phyloP scores from a whole-genome alignment of 805 yeast species.

The Starmerella riodocensis region DNA sequence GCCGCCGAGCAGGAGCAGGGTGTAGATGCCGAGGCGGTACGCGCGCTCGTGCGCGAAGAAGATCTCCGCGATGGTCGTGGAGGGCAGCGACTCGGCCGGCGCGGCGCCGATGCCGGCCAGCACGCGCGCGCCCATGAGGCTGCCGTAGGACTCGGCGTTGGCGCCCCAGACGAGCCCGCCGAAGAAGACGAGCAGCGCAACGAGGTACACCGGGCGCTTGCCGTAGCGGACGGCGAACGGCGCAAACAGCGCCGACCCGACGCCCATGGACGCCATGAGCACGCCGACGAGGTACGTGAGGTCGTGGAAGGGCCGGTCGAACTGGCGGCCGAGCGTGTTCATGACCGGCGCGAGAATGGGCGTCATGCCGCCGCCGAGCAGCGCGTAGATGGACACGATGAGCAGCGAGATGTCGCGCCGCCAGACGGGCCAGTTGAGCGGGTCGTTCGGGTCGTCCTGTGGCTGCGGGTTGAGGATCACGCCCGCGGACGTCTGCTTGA shows the following conservation, averaged over 20 bases:
- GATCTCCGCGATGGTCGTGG: constrained; percentile 49
- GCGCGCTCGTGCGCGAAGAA: constrained; percentile 50
- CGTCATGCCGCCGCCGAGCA: constrained; percentile 50
- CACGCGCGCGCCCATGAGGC: constrained; percentile 45
- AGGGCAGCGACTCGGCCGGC: constrained; percentile 48
- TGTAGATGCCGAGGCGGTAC: constrained; percentile 45
- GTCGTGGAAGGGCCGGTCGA: constrained; percentile 31
- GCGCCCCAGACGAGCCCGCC: constrained; percentile 46
- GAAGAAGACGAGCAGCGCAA: constrained; percentile 37
- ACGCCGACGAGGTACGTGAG: constrained; percentile 46
- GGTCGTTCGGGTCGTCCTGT: constrained; percentile 49
- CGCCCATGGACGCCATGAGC: constrained; percentile 44
- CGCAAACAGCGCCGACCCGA: constrained; percentile 45
- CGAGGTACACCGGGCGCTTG: constrained; percentile 41
- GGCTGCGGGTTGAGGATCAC: constrained; percentile 50
- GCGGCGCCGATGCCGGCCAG: constrained; percentile 48
- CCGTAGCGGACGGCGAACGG: constrained; percentile 48
- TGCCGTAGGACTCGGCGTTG: constrained; percentile 35
- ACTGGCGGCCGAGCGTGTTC: constrained; percentile 32
- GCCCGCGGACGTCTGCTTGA: constrained; percentile 38
- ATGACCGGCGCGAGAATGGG: constrained; percentile 49
- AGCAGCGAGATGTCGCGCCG: constrained; percentile 41
- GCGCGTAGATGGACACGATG: constrained; percentile 43
- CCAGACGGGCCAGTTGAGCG: constrained; percentile 53
- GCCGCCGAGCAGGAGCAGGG: constrained; percentile 46